Base-by-base conservation (phyloP, 2,329 filamentous ascomycete species). In the Hypocreales sp. region DNA sequence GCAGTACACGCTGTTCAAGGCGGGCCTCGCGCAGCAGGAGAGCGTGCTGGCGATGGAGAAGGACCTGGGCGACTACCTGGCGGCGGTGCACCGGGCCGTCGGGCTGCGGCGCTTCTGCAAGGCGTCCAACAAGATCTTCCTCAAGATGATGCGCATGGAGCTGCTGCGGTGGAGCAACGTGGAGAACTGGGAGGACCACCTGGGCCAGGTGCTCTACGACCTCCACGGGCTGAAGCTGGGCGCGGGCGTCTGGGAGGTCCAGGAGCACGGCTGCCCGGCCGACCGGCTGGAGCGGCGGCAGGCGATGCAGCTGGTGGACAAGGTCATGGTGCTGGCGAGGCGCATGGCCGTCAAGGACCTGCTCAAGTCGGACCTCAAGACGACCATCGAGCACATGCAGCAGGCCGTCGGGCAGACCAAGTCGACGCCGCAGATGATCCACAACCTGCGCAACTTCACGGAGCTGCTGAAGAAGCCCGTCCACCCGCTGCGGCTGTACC, bases 381-480 rank as follows among this genome's bases (percentile, higher is more conserved):
- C 66, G 11, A 83, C 84, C 0, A 90, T 98, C 32, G 90, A 98
- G 32, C 84, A 86, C 39, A 82, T 98, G 53, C 86, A 95, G 47
- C 75, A 82, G 38, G 77, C 81, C 5, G 77, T 95, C 29, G 83
- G 82, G 2, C 68, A 70, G 29, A 71, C 78, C 16, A 93, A 86
- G 48, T 71, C 77, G 9, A 79, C 77, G 2, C 71, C 81, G 5
- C 74, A 84, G 34, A 76, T 92, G 52, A 67, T 77, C n/a, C 78
- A 90, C 48, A 98, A 98, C 49, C 66, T 82, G 30, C 77, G 83
- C 29, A 75, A 92, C 36, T 76, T 90, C 30, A 79, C 73, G 4
- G 69, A 80, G 16, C 90, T 80, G 42, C 60, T 95, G 26, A 87
- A 82, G 45, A 78, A 76, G 15, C 76, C 84, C 0, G 76, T 98